phyloP scores from a whole-genome alignment of 164 flowering plant species.

The Saururus chinensis region DNA sequence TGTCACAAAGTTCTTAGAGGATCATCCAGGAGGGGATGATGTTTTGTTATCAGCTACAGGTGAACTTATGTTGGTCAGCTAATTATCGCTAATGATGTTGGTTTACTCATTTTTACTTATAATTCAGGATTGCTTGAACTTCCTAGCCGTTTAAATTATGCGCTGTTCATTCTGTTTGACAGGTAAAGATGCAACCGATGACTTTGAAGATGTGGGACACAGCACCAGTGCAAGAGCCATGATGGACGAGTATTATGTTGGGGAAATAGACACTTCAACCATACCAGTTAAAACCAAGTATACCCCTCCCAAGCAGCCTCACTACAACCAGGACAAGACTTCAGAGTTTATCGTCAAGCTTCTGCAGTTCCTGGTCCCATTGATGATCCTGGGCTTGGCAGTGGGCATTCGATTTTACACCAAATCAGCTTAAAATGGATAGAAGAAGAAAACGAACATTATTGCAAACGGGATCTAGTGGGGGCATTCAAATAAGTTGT shows the following conservation, averaged over 20 bases:
- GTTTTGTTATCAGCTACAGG: slow-evolving; percentile 56
- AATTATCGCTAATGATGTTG: background rate
- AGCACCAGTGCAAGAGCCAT: slow-evolving; percentile 52
- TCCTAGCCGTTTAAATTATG: background rate
- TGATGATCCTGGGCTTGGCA: slow-evolving; percentile 64
- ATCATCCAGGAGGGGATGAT: slow-evolving; percentile 73
- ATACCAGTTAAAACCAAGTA: slow-evolving; percentile 33
- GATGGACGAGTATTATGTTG: slow-evolving; percentile 56
- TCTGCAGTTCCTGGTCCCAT: slow-evolving; percentile 77
- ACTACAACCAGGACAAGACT: slow-evolving; percentile 61
- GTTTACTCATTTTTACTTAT: background rate
- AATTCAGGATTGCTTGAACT: too few relatives aligned
- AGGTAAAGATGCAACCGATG: slow-evolving; percentile 86
- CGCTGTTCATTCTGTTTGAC: slow-evolving; percentile 2
- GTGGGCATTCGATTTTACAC: slow-evolving; percentile 64
- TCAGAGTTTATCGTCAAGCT: slow-evolving; percentile 66
- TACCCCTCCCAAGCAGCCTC: slow-evolving; percentile 46
- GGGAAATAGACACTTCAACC: slow-evolving; percentile 41
- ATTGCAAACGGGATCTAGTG: background rate
- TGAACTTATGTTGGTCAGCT: slow-evolving; percentile 6
- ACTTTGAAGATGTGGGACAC: slow-evolving; percentile 84
- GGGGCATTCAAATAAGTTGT: background rate
- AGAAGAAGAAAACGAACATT: background rate
- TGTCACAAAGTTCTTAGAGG: slow-evolving; percentile 58
- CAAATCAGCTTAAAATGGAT: slow-evolving; percentile 29